Evolutionary conservation across 805 yeast genomes (phyloP), one percentile per base, ranked within the genome.

Genomic region (Nakazawaea pomicola): DNA sequence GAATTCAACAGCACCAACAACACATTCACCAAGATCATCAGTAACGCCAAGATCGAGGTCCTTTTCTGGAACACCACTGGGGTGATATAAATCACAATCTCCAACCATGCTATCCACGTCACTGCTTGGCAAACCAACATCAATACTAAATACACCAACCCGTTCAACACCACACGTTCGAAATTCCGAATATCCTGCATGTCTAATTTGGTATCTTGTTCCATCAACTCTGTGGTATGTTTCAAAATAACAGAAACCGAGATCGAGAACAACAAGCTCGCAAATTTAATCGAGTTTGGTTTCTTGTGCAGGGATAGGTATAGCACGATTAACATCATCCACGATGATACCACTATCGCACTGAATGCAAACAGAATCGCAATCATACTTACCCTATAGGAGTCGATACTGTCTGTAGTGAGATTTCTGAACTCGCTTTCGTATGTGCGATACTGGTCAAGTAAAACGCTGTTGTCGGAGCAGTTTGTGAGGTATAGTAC

Each of bases 301-400:
- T 82, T 74, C 19, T 74, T 62, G 48, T 75, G 75, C 29, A 72
- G 75, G 16, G 77, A 70, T 24, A 85, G 55, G 16, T 74, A 53
- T 32, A 83, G 63, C 25, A 83, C 58, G 14, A 83, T 46, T 38
- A 81, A 60, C 19, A 86, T 63, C 77, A 84, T 76, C 95, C 95
- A 86, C 20, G 80, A 66, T 12, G 81, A 70, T 5, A 77, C 75
- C 45, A 78, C 76, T 15, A 75, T 64, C 0, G 80, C 76, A 41
- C 76, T 67, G 4, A 72, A 53, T n/a, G 72, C 71, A 57, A 76
- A 79, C 33, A 74, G 59, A 3, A 78, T 59, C 31, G 69, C 56
- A 2, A 69, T 55, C 33, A 67, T 63, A 12, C 75, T 64, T 18
- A 58, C 55, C 4, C 51, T 46, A 40, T 69, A 70, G 1, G 50